A percentile compares a stretch with the other conserved stretches of the same genome.
Evolutionary conservation across 192 early-diverging fungal genomes (phyloP).

Genomic region (Helicostylum pulchrum): DNA sequence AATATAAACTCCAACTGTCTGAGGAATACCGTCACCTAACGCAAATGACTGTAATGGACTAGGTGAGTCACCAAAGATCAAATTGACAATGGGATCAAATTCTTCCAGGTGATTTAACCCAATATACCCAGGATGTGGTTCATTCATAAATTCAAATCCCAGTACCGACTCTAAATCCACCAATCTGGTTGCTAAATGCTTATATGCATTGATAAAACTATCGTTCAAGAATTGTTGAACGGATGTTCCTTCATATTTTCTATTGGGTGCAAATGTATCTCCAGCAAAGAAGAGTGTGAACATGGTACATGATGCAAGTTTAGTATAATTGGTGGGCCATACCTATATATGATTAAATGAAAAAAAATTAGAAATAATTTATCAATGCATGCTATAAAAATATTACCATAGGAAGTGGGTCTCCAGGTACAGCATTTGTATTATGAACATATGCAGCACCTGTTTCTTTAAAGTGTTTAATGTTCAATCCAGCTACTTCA

Average conservation of each 20-base stretch:
- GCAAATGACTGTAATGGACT: conserved; percentile 75
- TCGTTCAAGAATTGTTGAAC: conserved; percentile 67
- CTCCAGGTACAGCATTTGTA: conserved; percentile 47
- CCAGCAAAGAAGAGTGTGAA: conserved; percentile 83
- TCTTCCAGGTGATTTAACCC: conserved; percentile 54
- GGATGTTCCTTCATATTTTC: conserved; percentile 60
- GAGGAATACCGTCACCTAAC: conserved; percentile 64
- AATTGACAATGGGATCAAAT: conserved; percentile 62
- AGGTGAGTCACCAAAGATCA: conserved; percentile 71
- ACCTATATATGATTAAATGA: conserved; percentile 42
- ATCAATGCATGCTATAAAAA: not conserved
- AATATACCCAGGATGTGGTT: conserved; percentile 64
- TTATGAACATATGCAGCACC: conserved; percentile 82
- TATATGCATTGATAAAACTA: conserved; percentile 63
- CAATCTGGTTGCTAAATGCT: conserved; percentile 68
- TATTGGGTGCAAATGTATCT: conserved; percentile 66
- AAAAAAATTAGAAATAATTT: not conserved
- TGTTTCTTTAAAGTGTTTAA: conserved; percentile 67
- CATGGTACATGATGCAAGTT: conserved; percentile 80
- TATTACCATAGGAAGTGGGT: conserved; percentile 40
- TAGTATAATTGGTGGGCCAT: conserved; percentile 89
- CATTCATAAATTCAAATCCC: conserved; percentile 74
- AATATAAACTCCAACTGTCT: conserved; percentile 71
- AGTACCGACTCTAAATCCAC: conserved; percentile 60
- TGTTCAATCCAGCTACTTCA: conserved; percentile 74